Conservation (phyloP, 805 yeast species). For the Candida ovalis region DNA sequence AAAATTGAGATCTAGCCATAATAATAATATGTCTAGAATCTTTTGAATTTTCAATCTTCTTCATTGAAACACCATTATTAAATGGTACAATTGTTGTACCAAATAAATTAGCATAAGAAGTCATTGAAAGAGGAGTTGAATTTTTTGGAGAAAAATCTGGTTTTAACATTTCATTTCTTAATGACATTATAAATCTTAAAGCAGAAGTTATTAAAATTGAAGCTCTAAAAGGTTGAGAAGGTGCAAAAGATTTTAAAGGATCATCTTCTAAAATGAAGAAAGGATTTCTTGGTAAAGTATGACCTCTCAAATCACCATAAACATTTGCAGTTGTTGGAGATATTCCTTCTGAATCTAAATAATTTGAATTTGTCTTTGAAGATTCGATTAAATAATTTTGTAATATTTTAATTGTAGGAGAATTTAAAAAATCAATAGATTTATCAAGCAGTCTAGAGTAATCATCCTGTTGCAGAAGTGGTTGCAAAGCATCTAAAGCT, state of each 20-base stretch:
- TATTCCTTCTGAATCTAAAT: slow-evolving; percentile 47
- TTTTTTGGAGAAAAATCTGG: slow-evolving; percentile 55
- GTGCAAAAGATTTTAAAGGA: slow-evolving; percentile 54
- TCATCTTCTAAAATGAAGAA: slow-evolving; percentile 72
- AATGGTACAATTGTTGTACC: slow-evolving; percentile 62
- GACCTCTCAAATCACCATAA: slow-evolving; percentile 61
- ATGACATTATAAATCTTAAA: slow-evolving; percentile 58
- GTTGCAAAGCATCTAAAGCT: slow-evolving; percentile 53
- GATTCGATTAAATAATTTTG: slow-evolving; percentile 53
- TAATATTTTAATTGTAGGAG: slow-evolving; percentile 39
- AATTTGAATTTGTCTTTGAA: slow-evolving; percentile 41
- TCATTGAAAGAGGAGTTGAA: slow-evolving; percentile 58
- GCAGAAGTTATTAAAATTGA: slow-evolving; percentile 64
- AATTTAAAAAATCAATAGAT: slow-evolving; percentile 42
- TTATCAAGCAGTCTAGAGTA: slow-evolving; percentile 40
- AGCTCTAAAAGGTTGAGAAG: slow-evolving; percentile 65
- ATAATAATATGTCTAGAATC: slow-evolving; percentile 49
- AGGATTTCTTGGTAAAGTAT: slow-evolving; percentile 73
- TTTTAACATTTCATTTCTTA: slow-evolving; percentile 49
- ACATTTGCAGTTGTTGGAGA: slow-evolving; percentile 53
- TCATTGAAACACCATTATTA: slow-evolving; percentile 37
- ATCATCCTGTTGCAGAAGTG: slow-evolving; percentile 53
- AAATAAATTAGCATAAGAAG: slow-evolving; percentile 60
- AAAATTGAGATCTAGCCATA: slow-evolving; percentile 48
- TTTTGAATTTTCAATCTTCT: slow-evolving; percentile 28